These are phyloP conservation scores for Leucosporidium creatinivorum DNA, from an alignment of 768 basidiomycete species.

Conservation along the genomic window DNA sequence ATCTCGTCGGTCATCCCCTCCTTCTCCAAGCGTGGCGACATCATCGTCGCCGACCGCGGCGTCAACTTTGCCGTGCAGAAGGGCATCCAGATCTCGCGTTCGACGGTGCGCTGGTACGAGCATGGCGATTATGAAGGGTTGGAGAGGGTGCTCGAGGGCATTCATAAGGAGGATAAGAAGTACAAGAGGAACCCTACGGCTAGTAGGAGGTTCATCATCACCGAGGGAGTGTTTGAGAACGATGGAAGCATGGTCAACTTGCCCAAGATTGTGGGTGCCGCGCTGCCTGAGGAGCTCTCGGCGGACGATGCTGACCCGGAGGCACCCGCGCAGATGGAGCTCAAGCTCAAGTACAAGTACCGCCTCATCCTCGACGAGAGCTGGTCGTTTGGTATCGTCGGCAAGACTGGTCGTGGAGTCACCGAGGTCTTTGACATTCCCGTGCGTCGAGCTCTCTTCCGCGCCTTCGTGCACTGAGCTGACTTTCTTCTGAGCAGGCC, in stretches of 20 bases:
- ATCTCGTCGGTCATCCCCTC: constrained; percentile 91
- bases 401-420: constrained; percentile 84
- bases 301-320: neutral
- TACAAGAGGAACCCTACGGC: constrained; percentile 66
- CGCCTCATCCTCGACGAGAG: constrained; percentile 89
- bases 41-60: constrained; percentile 97
- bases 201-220: constrained; percentile 77
- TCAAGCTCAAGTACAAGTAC: constrained; percentile 94
- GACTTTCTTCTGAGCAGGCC: constrained; percentile 50
- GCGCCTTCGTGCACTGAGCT: neutral
- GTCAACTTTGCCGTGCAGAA: constrained; percentile 93
- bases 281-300: neutral
- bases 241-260: constrained; percentile 88
- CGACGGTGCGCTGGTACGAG: constrained; percentile 88
- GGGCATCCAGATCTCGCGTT: constrained; percentile 86
- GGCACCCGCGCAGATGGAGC: constrained; percentile 59
- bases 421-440: constrained; percentile 93
- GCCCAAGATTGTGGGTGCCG: constrained; percentile 68
- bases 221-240: constrained; percentile 93
- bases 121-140: constrained; percentile 89
- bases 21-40: constrained; percentile 93
- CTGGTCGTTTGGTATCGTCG: constrained; percentile 86
- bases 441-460: constrained; percentile 46
- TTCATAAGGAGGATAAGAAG: constrained; percentile 84
- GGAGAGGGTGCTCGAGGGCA: constrained; percentile 71